Evolutionary conservation across 73 alveolate species (phyloP).

Genomic region (Paramecium octaurelia): DNA sequence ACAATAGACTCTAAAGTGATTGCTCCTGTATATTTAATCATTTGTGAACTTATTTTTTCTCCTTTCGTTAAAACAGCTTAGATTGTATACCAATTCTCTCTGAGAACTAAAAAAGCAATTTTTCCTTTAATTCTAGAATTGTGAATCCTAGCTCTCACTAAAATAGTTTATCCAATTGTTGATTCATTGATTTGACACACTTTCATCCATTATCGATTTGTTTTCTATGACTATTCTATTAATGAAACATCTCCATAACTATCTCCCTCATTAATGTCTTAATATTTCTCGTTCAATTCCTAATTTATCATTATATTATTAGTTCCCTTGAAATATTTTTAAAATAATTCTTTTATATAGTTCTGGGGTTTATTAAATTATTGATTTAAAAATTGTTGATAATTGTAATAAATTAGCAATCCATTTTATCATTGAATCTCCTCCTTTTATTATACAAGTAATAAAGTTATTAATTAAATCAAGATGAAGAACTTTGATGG

Average conservation of each 20-base stretch:
- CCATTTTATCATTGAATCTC: neutral
- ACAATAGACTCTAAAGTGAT: constrained; percentile 88
- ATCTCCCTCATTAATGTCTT: neutral
- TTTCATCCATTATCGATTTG: constrained; percentile 51
- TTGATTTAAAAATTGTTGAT: neutral
- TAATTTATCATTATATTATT: neutral
- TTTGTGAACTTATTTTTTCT: constrained; percentile 73
- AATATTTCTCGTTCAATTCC: neutral
- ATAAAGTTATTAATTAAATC: neutral
- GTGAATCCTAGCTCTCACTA: constrained; percentile 90
- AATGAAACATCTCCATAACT: constrained; percentile 48
- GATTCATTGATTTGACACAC: neutral
- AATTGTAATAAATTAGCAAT: neutral
- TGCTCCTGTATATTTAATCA: constrained; percentile 83
- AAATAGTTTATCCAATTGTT: constrained; percentile 76
- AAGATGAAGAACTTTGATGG: neutral
- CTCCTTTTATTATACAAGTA: too few relatives aligned
- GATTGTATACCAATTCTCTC: constrained; percentile 86
- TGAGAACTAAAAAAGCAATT: constrained; percentile 86
- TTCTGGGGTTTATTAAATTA: too few relatives aligned
- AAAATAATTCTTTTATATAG: neutral
- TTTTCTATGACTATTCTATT: neutral
- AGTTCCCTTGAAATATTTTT: neutral
- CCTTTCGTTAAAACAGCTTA: constrained; percentile 84
- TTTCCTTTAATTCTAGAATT: constrained; percentile 91